phyloP scores from a whole-genome alignment of 495 filamentous ascomycete genomes.

The Tuber aestivum region DNA sequence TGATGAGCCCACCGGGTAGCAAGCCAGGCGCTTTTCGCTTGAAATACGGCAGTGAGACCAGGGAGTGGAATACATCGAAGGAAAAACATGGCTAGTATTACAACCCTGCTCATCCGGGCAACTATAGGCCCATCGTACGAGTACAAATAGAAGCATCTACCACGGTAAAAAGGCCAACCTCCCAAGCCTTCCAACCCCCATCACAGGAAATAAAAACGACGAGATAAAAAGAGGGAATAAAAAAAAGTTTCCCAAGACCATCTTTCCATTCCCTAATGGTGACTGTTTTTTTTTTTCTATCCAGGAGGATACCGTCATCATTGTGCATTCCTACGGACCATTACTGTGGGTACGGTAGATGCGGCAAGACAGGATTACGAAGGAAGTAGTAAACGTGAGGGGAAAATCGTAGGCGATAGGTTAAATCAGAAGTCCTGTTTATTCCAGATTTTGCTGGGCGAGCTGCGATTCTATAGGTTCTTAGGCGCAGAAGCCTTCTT shows the following conservation, averaged over 20 bases:
- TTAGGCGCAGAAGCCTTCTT: constrained; percentile 73
- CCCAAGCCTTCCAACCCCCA: neutral
- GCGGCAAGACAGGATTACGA: neutral
- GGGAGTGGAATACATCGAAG: neutral
- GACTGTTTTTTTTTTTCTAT: constrained; percentile 28
- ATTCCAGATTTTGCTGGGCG: constrained; percentile 18
- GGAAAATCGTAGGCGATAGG: neutral
- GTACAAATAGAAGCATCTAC: constrained; percentile 4
- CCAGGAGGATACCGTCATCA: constrained; percentile 30
- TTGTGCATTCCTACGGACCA: constrained; percentile 16
- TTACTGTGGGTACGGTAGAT: neutral
- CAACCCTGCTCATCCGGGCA: constrained; percentile 1
- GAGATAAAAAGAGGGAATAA: constrained; percentile 14
- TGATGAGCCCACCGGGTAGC: neutral
- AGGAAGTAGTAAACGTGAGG: neutral
- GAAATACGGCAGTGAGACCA: neutral
- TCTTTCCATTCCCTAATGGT: constrained; percentile 24
- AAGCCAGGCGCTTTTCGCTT: neutral
- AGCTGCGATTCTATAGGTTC: constrained; percentile 28
- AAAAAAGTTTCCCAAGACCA: constrained; percentile 34
- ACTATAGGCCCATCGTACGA: neutral
- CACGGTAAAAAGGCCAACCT: neutral
- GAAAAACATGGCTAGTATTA: constrained; percentile 5
- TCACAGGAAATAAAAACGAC: constrained; percentile 6
- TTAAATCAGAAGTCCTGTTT: neutral